phyloP scores from a whole-genome alignment of 2,329 filamentous ascomycete genomes.

The Diaporthe vaccinii region DNA sequence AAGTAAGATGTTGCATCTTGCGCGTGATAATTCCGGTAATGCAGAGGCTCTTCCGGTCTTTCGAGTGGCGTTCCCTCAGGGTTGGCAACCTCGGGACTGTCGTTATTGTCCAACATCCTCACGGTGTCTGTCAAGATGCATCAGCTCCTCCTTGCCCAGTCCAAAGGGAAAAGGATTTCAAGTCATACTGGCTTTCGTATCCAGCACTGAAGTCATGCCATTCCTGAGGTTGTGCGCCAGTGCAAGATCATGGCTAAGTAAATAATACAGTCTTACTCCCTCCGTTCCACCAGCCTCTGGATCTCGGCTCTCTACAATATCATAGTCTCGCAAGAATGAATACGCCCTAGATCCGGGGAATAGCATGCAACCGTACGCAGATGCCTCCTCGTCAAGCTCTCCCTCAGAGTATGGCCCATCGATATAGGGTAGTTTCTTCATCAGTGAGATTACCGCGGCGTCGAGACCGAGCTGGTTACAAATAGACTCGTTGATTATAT shows the following conservation, averaged over 20 bases:
- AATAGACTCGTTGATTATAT: background rate
- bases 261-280: background rate
- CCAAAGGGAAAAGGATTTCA: background rate
- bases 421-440: slow-evolving; percentile 18
- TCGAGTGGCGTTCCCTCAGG: slow-evolving; percentile 10
- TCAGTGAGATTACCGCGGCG: background rate
- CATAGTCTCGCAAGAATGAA: slow-evolving; percentile 12
- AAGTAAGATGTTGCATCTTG: slow-evolving; percentile 16
- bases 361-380: slow-evolving; percentile 3
- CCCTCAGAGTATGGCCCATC: slow-evolving; percentile 15
- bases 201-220: slow-evolving; percentile 2
- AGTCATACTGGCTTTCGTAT: slow-evolving; percentile 6
- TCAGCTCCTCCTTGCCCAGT: background rate
- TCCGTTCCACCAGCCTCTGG: background rate
- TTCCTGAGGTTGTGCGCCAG: slow-evolving; percentile 8
- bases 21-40: slow-evolving; percentile 2
- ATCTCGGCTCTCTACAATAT: slow-evolving; percentile 4
- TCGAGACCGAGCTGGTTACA: slow-evolving; percentile 10
- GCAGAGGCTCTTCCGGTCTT: background rate
- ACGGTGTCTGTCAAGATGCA: slow-evolving; percentile 7
- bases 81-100: slow-evolving; percentile 8
- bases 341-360: slow-evolving; percentile 1
- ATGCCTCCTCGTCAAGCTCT: background rate
- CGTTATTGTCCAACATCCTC: slow-evolving; percentile 4
- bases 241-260: slow-evolving; percentile 1